phyloP scores from a whole-genome alignment of 768 basidiomycete species.

The Tylopilus cervinicoccineus region DNA sequence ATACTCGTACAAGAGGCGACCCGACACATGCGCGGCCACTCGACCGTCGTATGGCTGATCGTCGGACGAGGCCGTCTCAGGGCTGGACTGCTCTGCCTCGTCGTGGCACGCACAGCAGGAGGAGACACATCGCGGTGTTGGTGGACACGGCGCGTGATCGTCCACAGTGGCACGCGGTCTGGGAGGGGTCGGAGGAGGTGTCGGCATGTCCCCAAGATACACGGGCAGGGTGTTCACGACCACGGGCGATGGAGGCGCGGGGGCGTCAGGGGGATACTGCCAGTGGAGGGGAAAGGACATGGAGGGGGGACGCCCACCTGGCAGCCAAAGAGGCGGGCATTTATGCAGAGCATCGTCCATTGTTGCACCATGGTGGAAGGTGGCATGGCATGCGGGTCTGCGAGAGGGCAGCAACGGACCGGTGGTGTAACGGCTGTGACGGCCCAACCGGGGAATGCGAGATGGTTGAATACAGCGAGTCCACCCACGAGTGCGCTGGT shows the following conservation, averaged over 20 bases:
- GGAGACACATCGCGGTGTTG: constrained; percentile 5
- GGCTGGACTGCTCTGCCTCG: neutral
- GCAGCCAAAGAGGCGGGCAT: neutral
- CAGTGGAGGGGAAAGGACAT: neutral
- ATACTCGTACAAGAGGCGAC: constrained; percentile 5
- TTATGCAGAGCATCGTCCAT: constrained; percentile 18
- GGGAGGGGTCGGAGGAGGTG: constrained; percentile 9
- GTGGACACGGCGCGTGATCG: constrained; percentile 13
- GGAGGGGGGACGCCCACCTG: neutral
- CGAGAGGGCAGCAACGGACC: constrained; percentile 5
- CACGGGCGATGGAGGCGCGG: constrained; percentile 8
- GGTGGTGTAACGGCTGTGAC: constrained; percentile 73
- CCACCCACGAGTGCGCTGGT: constrained; percentile 77
- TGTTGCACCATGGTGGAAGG: neutral
- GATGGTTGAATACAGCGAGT: constrained; percentile 56
- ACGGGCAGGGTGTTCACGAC: neutral
- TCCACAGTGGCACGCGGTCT: neutral
- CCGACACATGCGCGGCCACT: neutral
- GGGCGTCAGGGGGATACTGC: neutral
- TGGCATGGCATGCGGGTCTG: neutral
- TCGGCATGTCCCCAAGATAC: neutral
- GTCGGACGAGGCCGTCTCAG: neutral
- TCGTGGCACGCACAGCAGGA: neutral
- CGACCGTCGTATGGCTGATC: neutral
- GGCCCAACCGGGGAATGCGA: constrained; percentile 82